Evolutionary conservation across 192 early-diverging fungal genomes (phyloP).

Genomic region (Haplosporangium gracile): DNA sequence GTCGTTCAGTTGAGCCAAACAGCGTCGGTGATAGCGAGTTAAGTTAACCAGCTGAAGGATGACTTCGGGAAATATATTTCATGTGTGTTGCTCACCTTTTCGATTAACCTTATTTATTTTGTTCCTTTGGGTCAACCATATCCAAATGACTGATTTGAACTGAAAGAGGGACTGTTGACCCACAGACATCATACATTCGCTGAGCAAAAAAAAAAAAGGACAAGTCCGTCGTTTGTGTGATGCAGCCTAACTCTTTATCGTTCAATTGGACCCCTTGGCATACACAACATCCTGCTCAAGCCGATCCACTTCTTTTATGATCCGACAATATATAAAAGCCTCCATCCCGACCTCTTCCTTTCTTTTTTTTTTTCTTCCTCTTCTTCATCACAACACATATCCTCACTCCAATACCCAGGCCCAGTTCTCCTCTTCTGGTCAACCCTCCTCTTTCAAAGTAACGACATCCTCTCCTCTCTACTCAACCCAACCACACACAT

Average conservation of each 20-base stretch:
- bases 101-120: background rate
- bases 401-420: background rate
- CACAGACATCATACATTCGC: background rate
- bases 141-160: slow-evolving; percentile 12
- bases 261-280: background rate
- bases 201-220: background rate
- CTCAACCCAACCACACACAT: background rate
- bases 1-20: too few species aligned
- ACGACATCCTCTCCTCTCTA: background rate
- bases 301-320: slow-evolving; percentile 3
- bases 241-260: background rate
- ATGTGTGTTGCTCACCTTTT: background rate
- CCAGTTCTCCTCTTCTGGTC: background rate
- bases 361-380: slow-evolving; percentile 13
- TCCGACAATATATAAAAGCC: background rate
- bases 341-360: background rate
- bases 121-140: background rate
- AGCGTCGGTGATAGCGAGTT: background rate
- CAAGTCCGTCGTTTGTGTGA: background rate
- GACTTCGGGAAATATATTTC: background rate
- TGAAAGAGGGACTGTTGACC: background rate
- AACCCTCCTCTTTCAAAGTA: background rate
- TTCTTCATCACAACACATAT: slow-evolving; percentile 4
- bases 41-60: background rate
- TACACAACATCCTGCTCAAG: background rate